Evolutionary conservation across 2,329 filamentous ascomycete genomes (phyloP).

Genomic region (Microdochium trichocladiopsis): DNA sequence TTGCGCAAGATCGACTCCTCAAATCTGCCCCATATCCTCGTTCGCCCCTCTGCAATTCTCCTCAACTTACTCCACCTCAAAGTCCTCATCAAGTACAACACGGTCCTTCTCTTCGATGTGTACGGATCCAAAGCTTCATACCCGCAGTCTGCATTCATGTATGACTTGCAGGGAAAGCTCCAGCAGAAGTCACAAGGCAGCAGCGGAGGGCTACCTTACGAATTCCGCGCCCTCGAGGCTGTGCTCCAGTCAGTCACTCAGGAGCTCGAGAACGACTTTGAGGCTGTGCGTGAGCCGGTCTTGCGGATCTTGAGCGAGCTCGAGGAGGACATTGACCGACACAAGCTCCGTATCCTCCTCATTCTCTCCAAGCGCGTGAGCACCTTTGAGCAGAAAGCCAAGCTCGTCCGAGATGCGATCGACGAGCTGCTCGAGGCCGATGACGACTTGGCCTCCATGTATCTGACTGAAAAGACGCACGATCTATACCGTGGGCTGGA

Average conservation of each 20-base stretch:
- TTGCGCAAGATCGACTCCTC: conserved; percentile 97
- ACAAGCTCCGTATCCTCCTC: conserved; percentile 84
- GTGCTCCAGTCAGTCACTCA: conserved; percentile 90
- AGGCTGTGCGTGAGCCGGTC: conserved; percentile 86
- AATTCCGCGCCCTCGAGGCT: conserved; percentile 92
- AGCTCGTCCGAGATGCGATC: conserved; percentile 87
- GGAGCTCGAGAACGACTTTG: conserved; percentile 89
- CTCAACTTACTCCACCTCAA: conserved; percentile 95
- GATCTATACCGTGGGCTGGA: conserved; percentile 68
- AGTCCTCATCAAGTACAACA: conserved; percentile 90
- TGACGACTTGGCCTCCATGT: conserved; percentile 92
- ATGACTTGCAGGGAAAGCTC: conserved; percentile 88
- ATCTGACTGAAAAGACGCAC: conserved; percentile 79
- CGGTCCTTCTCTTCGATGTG: conserved; percentile 90
- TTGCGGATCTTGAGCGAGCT: conserved; percentile 82
- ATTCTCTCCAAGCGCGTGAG: conserved; percentile 93
- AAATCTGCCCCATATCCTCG: conserved; percentile 87
- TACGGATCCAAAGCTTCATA: conserved; percentile 94
- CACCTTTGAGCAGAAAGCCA: conserved; percentile 95
- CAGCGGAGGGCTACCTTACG: conserved; percentile 74
- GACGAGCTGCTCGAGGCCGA: conserved; percentile 94
- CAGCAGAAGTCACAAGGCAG: conserved; percentile 64
- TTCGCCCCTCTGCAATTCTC: conserved; percentile 86
- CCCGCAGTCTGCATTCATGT: conserved; percentile 95
- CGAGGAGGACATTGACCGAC: conserved; percentile 93